Evolutionary conservation across 108 stramenopile genomes (phyloP), one percentile per base, ranked within the genome.

Genomic region (Bacterosira constricta): DNA sequence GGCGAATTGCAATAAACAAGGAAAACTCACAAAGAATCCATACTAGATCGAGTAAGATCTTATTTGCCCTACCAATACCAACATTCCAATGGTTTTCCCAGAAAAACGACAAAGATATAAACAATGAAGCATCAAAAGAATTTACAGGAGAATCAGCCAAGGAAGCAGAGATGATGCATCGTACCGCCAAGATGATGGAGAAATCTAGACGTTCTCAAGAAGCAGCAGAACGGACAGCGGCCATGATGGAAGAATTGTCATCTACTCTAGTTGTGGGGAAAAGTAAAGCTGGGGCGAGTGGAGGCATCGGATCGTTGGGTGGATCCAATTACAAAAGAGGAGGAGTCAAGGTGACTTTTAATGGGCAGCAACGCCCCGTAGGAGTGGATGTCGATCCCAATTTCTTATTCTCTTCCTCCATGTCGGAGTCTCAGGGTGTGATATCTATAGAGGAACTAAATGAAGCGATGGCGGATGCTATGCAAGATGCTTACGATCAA

Each of bases 161-260:
- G 17, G 58, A 63, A 57, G 15, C 7, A 0, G 66, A 77, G 17
- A 45, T 50, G 8, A 72, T 79, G 78, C 65, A 61, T 21, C 71
- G 60, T n/a, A 72, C 79, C n/a, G 66, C 59, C 21, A 68, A 67
- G 41, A 80, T 80, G 71, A 80, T 80, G 71, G 71, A 80, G 50
- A 59, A 80, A 39, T 71, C 73, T 35, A 17, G 79, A 11, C 79
- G 71, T 4, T 80, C 71, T 4, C 79, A 73, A 35, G 79, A 80
- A 30, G 79, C 71, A 1, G 45, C 71, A 15, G 79, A 80, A 25
- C 34, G 71, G 36, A 73, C 79, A 0, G 9, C 65, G 34, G 41
- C 66, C 8, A 73, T 80, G 31, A 73, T 80, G 71, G 71, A 80
- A 36, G 79, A 80, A 34, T 37, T 80, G 18, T 51, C 71, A 11